These are phyloP conservation scores for Calocybe indica DNA, from an alignment of 768 basidiomycete genomes.

Conservation along the genomic window DNA sequence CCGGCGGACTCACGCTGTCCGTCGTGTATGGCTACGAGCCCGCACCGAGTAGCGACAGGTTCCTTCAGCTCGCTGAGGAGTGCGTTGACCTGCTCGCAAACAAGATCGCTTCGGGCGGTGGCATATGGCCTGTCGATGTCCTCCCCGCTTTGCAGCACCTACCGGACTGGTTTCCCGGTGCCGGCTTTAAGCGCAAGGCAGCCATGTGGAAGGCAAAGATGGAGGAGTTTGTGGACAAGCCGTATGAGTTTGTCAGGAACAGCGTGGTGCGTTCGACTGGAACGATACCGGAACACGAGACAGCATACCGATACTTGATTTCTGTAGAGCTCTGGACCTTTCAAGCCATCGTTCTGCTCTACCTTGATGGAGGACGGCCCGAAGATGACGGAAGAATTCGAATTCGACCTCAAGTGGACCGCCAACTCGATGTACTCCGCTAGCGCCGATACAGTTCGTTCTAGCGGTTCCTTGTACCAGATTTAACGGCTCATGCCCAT, in stretches of 20 bases:
- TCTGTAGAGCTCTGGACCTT: conserved; percentile 33
- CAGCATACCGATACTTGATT: conserved; percentile 8
- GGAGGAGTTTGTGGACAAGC: conserved; percentile 57
- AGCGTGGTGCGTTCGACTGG: conserved; percentile 40
- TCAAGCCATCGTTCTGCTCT: conserved; percentile 37
- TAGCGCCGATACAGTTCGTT: conserved; percentile 57
- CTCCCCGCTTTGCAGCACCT: conserved; percentile 46
- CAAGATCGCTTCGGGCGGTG: conserved; percentile 35
- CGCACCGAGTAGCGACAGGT: conserved; percentile 28
- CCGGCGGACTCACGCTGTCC: conserved; percentile 49
- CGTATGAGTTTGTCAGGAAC: conserved; percentile 52
- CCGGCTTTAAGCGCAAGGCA: conserved; percentile 60
- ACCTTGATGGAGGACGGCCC: conserved; percentile 50
- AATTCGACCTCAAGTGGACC: conserved; percentile 72
- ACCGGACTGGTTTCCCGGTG: conserved; percentile 64
- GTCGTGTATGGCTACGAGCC: conserved; percentile 61
- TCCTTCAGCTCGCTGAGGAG: conserved; percentile 35
- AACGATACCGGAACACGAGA: neutral
- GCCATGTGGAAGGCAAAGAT: conserved; percentile 56
- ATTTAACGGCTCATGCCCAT: conserved; percentile 45
- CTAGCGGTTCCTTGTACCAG: neutral
- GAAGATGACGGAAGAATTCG: conserved; percentile 34
- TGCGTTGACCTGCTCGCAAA: conserved; percentile 35
- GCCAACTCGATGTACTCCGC: conserved; percentile 80
- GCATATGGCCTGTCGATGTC: conserved; percentile 45